Evolutionary conservation across 495 filamentous ascomycete species (phyloP), one percentile per base, ranked within the genome.

Genomic region (Aspergillus sclerotiicarbonarius): DNA sequence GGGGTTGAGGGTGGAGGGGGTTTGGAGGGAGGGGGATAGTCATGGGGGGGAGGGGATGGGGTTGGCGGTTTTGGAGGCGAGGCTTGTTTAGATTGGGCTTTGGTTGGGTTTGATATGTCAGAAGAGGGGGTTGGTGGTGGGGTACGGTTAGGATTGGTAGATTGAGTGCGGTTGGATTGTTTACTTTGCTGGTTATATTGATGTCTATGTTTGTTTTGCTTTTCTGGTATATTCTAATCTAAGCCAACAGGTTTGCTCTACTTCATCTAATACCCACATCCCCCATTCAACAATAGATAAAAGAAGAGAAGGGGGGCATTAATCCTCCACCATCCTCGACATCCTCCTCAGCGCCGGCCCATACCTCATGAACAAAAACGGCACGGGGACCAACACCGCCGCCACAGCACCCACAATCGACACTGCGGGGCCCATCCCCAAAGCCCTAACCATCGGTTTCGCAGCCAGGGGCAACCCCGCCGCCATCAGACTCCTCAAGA

Each of bases 351-450:
- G 13, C n/a, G 37, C 8, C 9, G 54, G 47, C 18, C 59, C 59
- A 54, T 57, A 62, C 33, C 46, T 33, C 31, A 55, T 58, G 4
- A 62, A 48, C 12, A 62, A 25, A 15, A 62, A 54, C 12, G 59
- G 53, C 12, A 57, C 49, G 12, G 59, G 59, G 0, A 51, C 13
- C 13, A 57, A 21, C 7, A 43, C 43, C 13, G 31, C 50, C 9
- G 84, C 76, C 56, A 90, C 75, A 54, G 87, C 87, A 0, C 66
- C 86, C 48, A 89, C 66, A 20, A 89, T 60, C 4, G 72, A 80
- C 59, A 84, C 87, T 0, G 84, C 86, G 81, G 84, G 87, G 0
- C 84, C 86, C 2, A 85, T 64, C 0, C 84, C 82, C 3, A 90
- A 69, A 4, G 68, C 65, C 1, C 67, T 59, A 68, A 87, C 88